These are phyloP conservation scores for Artemisia annua DNA, from an alignment of 129 eudicot genomes.

Conservation along the genomic window DNA sequence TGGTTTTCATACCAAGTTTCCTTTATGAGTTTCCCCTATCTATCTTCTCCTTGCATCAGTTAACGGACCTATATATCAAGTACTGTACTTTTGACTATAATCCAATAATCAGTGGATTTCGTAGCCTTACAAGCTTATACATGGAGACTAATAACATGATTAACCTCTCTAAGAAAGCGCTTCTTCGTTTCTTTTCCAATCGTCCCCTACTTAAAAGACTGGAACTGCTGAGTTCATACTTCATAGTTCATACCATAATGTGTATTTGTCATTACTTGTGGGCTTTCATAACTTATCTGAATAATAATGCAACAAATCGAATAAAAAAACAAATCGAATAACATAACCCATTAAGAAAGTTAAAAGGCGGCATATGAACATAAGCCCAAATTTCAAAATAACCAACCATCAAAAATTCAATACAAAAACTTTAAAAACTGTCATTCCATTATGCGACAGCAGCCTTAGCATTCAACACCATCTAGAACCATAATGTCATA, in stretches of 20 bases:
- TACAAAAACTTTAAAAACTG: no score
- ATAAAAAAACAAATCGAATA: no score
- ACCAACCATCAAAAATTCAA: no score
- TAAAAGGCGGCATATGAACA: no score
- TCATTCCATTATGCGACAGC: no score
- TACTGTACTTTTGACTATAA: neutral
- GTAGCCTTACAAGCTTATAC: neutral
- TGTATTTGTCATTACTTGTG: neutral
- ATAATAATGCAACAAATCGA: no score
- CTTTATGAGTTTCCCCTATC: neutral
- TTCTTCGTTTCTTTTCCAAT: neutral
- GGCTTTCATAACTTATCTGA: neutral
- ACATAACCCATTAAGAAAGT: no score
- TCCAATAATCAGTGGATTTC: neutral
- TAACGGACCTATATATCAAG: neutral
- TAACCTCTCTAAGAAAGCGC: neutral
- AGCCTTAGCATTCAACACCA: no score
- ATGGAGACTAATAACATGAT: neutral
- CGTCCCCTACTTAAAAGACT: neutral
- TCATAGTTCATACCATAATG: no score
- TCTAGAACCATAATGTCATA: no score
- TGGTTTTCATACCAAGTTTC: neutral
- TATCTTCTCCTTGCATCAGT: slow-evolving; percentile 1
- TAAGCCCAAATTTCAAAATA: no score
- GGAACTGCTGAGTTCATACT: neutral